phyloP scores from a whole-genome alignment of 2,329 filamentous ascomycete species.

The Phyllosticta paracitricarpa region DNA sequence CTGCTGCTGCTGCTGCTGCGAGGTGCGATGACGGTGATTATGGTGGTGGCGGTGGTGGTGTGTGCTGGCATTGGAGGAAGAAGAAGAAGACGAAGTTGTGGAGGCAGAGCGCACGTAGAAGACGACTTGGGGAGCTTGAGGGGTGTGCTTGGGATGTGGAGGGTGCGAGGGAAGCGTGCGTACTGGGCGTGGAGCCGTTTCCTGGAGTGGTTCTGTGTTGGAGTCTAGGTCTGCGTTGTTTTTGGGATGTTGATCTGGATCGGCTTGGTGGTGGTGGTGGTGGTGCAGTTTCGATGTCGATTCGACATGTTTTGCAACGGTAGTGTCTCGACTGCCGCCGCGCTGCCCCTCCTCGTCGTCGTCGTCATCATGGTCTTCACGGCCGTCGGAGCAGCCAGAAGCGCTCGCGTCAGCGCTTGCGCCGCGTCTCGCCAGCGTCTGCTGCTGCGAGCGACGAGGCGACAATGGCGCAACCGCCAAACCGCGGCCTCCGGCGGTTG shows the following conservation, averaged over 20 bases:
- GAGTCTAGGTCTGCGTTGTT: too few relatives aligned
- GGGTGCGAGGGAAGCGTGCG: too few relatives aligned
- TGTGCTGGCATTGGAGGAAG: slow-evolving; percentile 12
- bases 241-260: too few relatives aligned
- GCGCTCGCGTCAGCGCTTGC: not conserved
- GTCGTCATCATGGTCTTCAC: not conserved
- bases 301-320: too few relatives aligned
- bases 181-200: too few relatives aligned
- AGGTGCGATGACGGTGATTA: slow-evolving; percentile 5
- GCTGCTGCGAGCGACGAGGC: not conserved
- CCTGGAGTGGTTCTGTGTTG: too few relatives aligned
- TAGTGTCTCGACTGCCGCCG: too few relatives aligned
- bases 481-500: not conserved
- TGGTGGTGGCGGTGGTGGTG: slow-evolving; percentile 26
- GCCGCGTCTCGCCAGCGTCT: too few relatives aligned
- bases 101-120: slow-evolving; percentile 56
- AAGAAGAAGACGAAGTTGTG: slow-evolving; percentile 15
- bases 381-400: not conserved
- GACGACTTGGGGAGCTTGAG: slow-evolving; percentile 18
- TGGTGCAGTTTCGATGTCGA: not conserved
- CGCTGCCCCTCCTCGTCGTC: not conserved
- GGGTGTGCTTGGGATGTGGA: not conserved
- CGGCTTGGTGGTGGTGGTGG: not conserved
- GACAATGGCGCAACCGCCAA: not conserved
- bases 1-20: too few relatives aligned